phyloP scores from a whole-genome alignment of 495 filamentous ascomycete species.

The Penicillium alfredii region DNA sequence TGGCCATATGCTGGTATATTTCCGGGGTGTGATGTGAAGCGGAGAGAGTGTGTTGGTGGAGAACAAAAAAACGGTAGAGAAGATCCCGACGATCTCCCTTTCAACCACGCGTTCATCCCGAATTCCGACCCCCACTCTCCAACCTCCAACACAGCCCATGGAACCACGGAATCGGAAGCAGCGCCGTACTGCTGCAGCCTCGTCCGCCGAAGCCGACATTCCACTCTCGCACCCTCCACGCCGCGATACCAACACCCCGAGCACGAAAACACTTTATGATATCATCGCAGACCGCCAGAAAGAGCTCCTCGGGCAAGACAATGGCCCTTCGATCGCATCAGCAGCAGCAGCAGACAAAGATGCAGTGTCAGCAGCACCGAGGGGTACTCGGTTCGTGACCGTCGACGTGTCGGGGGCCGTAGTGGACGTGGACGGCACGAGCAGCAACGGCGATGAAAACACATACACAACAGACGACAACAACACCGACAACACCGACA shows the following conservation, averaged over 20 bases:
- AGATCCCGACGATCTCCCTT: neutral
- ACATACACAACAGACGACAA: conserved; percentile 5
- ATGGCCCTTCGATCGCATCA: neutral
- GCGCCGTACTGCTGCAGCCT: conserved; percentile 37
- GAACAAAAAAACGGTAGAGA: neutral
- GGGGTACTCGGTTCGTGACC: conserved; percentile 33
- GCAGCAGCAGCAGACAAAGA: conserved; percentile 3
- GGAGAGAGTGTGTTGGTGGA: neutral
- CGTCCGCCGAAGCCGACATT: conserved; percentile 15
- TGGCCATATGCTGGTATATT: no score
- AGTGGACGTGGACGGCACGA: conserved; percentile 24
- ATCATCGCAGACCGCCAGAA: conserved; percentile 45
- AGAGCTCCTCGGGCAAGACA: conserved; percentile 22
- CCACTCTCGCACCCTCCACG: conserved; percentile 34
- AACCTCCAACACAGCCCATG: conserved; percentile 13
- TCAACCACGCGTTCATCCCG: neutral
- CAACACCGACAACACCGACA: neutral
- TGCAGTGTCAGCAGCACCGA: conserved; percentile 8
- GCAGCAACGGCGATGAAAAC: conserved; percentile 9
- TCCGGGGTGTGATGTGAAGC: neutral
- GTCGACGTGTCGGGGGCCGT: conserved; percentile 32
- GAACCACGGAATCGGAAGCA: conserved; percentile 46
- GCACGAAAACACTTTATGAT: conserved; percentile 44
- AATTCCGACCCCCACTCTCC: neutral
- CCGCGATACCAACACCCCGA: conserved; percentile 21